Evolutionary conservation across 805 yeast genomes (phyloP), one percentile per base, ranked within the genome.

Genomic region (Metschnikowia sp.): DNA sequence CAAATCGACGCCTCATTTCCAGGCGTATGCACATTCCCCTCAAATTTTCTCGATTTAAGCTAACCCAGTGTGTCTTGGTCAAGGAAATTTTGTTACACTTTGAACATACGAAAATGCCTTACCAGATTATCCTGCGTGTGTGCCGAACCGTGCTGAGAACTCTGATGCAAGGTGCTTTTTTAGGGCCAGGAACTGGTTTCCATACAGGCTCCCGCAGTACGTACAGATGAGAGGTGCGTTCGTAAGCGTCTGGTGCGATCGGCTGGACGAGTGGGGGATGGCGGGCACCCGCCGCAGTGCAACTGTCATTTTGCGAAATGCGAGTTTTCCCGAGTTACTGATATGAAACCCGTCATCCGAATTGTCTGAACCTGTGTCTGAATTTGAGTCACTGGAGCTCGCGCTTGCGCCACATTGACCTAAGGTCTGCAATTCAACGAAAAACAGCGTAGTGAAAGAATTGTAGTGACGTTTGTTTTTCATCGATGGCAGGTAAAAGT

Each of bases 391-490:
- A 13, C 36, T 34, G 36, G 36, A n/a, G 19, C 36, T 12, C 18
- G 18, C 36, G 28, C 13, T 10, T 13, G 36, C 6, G n/a, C 39
- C 15, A 19, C 39, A 7, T 35, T 35, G 22, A 35, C 18, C 26
- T 22, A 22, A 22, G 26, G 7, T 13, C 68, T 69, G 74, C 60
- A 83, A 79, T 0, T 68, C 66, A 1, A 86, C 79, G 48, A 87
- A 86, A 59, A 88, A 88, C 0, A 57, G 55, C 0, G 90, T 79
- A 18, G 72, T 82, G 65, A 88, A 88, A 3, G 90, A 82, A 58
- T 83, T 83, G 62, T 80, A 87, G 62, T 88, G 96, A 46, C 72
- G 75, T 49, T 75, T 78, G 54, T 81, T 70, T 61, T 86, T 87
- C 66, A 87, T 47, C 26, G 70, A 57, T 0, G 65, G 66, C 9